Conservation (phyloP, 495 filamentous ascomycete species). For the Neurospora tetrasperma region DNA sequence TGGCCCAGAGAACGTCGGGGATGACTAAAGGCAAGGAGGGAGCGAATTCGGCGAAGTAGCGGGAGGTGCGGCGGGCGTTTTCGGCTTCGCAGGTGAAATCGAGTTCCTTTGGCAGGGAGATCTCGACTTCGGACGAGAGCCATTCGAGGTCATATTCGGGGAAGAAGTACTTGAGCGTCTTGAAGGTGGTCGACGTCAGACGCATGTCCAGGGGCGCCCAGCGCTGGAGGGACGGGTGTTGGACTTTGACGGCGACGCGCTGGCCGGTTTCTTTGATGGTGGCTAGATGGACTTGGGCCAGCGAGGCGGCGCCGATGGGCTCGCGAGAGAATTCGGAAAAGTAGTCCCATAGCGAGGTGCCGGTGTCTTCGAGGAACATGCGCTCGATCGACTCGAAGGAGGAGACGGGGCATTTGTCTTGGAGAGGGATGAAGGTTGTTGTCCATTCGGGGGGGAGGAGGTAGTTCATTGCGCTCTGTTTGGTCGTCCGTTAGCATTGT, state of each 20-base stretch:
- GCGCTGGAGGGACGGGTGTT: slow-evolving; percentile 83
- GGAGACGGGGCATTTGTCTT: slow-evolving; percentile 91
- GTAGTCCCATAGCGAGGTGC: slow-evolving; percentile 62
- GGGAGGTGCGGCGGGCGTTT: slow-evolving; percentile 68
- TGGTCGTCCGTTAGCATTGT: slow-evolving; percentile 8
- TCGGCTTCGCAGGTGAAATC: slow-evolving; percentile 80
- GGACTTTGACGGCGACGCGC: slow-evolving; percentile 95
- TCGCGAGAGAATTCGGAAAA: slow-evolving; percentile 71
- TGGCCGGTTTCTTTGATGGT: slow-evolving; percentile 72
- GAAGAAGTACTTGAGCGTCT: slow-evolving; percentile 82
- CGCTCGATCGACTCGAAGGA: slow-evolving; percentile 77
- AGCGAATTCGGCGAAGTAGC: slow-evolving; percentile 58
- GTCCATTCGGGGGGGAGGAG: slow-evolving; percentile 92
- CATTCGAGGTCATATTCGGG: slow-evolving; percentile 96
- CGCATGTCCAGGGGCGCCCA: slow-evolving; percentile 86
- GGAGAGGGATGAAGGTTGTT: slow-evolving; percentile 87
- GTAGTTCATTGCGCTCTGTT: slow-evolving; percentile 84
- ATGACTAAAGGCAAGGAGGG: slow-evolving; percentile 71
- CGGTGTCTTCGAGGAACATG: slow-evolving; percentile 81
- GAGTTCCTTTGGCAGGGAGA: slow-evolving; percentile 81
- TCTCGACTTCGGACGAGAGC: slow-evolving; percentile 87
- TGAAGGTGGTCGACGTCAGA: slow-evolving; percentile 81
- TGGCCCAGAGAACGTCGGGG: slow-evolving; percentile 83
- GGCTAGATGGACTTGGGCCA: slow-evolving; percentile 94
- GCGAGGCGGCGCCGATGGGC: slow-evolving; percentile 85